These are phyloP conservation scores for Handroanthus guayacan DNA, from an alignment of 257 asterid species.

Conservation along the genomic window DNA sequence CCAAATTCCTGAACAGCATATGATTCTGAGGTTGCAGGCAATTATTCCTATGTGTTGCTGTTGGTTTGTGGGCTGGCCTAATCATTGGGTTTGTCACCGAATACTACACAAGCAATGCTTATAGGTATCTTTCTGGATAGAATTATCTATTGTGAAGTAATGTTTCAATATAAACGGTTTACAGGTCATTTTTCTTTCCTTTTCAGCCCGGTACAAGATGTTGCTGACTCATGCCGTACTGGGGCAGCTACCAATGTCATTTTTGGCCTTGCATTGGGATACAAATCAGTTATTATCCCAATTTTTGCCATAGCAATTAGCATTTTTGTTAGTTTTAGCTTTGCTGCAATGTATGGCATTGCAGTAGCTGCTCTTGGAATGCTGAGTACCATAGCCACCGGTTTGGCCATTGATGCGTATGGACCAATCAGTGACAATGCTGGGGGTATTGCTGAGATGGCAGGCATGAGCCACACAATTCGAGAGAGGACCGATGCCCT, in stretches of 20 bases:
- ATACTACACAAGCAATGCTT: conserved; percentile 66
- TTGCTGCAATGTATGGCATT: conserved; percentile 59
- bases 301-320: conserved; percentile 52
- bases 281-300: conserved; percentile 55
- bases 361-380: conserved; percentile 62
- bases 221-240: conserved; percentile 59
- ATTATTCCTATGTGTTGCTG: conserved; percentile 59
- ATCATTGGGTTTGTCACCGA: conserved; percentile 62
- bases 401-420: conserved; percentile 57
- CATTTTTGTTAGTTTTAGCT: conserved; percentile 55
- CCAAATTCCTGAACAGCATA: conserved; percentile 6
- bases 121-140: conserved; percentile 43
- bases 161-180: neutral
- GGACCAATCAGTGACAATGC: conserved; percentile 66
- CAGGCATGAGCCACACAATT: conserved; percentile 54
- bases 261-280: conserved; percentile 61
- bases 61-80: conserved; percentile 73
- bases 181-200: neutral
- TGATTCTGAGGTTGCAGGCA: conserved; percentile 51
- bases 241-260: conserved; percentile 61
- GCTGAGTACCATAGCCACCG: conserved; percentile 61
- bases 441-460: conserved; percentile 63
- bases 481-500: conserved; percentile 58
- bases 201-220: conserved; percentile 60
- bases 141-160: neutral